Evolutionary conservation across 345 rosid genomes (phyloP), one percentile per base, ranked within the genome.

Genomic region (Raphanus sativus): DNA sequence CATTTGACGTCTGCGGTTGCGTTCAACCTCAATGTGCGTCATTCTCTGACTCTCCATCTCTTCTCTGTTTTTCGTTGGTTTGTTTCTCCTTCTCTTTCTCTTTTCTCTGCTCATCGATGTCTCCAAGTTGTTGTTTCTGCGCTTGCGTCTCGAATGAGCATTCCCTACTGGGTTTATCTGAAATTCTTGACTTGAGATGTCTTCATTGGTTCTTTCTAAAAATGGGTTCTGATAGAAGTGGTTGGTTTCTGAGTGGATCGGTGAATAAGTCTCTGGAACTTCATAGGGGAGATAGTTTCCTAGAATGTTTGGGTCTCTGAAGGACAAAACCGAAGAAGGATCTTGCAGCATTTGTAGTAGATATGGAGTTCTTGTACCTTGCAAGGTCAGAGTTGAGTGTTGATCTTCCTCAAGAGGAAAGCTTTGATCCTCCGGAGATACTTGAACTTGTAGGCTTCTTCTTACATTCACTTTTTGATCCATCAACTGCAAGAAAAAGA

Each of bases 1-100:
- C 94, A 91, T 91, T 82, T 86, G 94, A 10, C 90, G 92, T 67
- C 97, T 84, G 26, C 94, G 94, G 88, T 89, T 91, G 60, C 97
- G 80, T 85, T 91, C 94, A 25, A 89, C 97, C 0, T 91, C 89
- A 85, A 91, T 91, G 86, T 89, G 97, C 80, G 90, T 88, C 94
- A 89, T 88, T 58, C 97, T 89, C 64, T 91, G 97, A 84, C 60
- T 88, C 86, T 91, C 97, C 52, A 88, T 85, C 65, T 91, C 97
- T 83, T 89, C 94, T 63, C 83, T 86, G 86, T 88, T 89, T 80
- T 88, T 89, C 2, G 73, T 45, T 34, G 84, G 83, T 80, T 83
- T 87, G 26, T 83, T 84, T 83, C 97, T 81, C 33, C 85, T 88
- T 59, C 92, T 76, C 78, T 91, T 91, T 75, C 82, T 81, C 75